These are phyloP conservation scores for Trichophyton benhamiae DNA, from an alignment of 2,329 filamentous ascomycete species.

Conservation along the genomic window DNA sequence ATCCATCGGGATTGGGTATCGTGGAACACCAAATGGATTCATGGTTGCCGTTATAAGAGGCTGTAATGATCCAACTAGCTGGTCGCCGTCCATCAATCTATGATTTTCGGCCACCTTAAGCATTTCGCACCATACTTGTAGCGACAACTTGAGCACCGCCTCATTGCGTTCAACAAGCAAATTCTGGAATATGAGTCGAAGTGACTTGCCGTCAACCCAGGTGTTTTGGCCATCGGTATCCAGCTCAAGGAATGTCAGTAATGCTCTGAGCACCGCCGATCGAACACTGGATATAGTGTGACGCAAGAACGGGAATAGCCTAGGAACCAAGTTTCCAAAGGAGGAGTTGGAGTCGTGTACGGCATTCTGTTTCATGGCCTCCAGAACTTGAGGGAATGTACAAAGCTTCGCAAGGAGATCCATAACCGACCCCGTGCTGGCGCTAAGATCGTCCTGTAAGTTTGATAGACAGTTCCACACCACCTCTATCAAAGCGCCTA, in stretches of 20 bases:
- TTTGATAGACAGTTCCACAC: slow-evolving; percentile 97
- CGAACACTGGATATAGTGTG: slow-evolving; percentile 96
- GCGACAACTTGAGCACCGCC: slow-evolving; percentile 65
- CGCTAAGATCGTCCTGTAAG: slow-evolving; percentile 90
- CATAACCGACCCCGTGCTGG: slow-evolving; percentile 97
- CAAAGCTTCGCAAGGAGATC: slow-evolving; percentile 91
- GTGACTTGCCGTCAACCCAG: slow-evolving; percentile 82
- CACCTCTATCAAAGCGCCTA: slow-evolving; percentile 77
- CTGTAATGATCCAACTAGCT: slow-evolving; percentile 63
- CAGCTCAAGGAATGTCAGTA: slow-evolving; percentile 84
- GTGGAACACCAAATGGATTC: slow-evolving; percentile 82
- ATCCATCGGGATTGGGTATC: slow-evolving; percentile 88
- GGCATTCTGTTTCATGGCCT: slow-evolving; percentile 87
- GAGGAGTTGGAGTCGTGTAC: slow-evolving; percentile 72
- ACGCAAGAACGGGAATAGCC: slow-evolving; percentile 87
- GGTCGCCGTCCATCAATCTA: slow-evolving; percentile 49
- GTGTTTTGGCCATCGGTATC: slow-evolving; percentile 67
- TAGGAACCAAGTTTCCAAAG: slow-evolving; percentile 81
- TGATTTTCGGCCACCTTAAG: slow-evolving; percentile 53
- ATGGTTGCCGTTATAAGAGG: slow-evolving; percentile 75
- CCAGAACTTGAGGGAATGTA: slow-evolving; percentile 80
- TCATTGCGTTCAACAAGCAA: slow-evolving; percentile 84
- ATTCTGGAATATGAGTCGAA: slow-evolving; percentile 89
- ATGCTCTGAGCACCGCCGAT: slow-evolving; percentile 78
- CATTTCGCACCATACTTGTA: slow-evolving; percentile 76